A percentile compares a stretch with the other conserved stretches of the same genome.
Conservation (phyloP, 257 asterid species). For the Fraxinus excelsior region DNA sequence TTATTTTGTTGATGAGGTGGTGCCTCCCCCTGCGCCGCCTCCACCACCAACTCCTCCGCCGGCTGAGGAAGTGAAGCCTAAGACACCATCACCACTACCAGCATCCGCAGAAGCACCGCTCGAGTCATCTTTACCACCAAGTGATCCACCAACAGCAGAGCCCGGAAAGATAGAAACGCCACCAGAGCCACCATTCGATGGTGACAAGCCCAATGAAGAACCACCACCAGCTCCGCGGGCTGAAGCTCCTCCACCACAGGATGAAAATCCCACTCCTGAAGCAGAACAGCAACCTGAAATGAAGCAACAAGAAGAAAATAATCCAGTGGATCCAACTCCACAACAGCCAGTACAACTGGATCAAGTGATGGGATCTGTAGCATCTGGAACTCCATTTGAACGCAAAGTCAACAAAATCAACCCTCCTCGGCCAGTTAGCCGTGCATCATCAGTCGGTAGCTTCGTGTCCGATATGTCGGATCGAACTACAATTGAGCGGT, state of each 20-base stretch:
- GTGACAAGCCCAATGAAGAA: slow-evolving; percentile 28
- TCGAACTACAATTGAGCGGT: slow-evolving; percentile 52
- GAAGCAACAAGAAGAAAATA: slow-evolving; percentile 10
- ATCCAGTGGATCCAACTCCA: slow-evolving; percentile 30
- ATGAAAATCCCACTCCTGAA: slow-evolving; percentile 21
- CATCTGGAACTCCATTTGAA: slow-evolving; percentile 43
- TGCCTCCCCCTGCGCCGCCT: slow-evolving; percentile 51
- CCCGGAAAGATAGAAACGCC: slow-evolving; percentile 23
- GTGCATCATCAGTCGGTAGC: slow-evolving; percentile 73
- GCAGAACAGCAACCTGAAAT: slow-evolving; percentile 18
- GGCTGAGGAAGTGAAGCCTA: slow-evolving; percentile 35
- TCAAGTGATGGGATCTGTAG: slow-evolving; percentile 53
- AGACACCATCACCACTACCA: slow-evolving; percentile 21
- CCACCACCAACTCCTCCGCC: slow-evolving; percentile 34
- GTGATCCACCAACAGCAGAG: slow-evolving; percentile 24
- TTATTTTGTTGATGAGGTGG: slow-evolving; percentile 57
- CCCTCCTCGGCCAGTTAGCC: slow-evolving; percentile 68
- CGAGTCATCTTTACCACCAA: slow-evolving; percentile 21
- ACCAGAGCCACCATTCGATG: slow-evolving; percentile 22
- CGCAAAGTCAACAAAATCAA: slow-evolving; percentile 43
- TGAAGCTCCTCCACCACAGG: slow-evolving; percentile 29
- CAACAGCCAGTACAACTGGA: slow-evolving; percentile 26
- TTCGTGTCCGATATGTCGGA: slow-evolving; percentile 68
- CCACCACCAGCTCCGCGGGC: slow-evolving; percentile 32
- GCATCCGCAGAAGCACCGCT: slow-evolving; percentile 23